phyloP scores from a whole-genome alignment of 176 grass and related monocot genomes.

The Aegilops longissima region DNA sequence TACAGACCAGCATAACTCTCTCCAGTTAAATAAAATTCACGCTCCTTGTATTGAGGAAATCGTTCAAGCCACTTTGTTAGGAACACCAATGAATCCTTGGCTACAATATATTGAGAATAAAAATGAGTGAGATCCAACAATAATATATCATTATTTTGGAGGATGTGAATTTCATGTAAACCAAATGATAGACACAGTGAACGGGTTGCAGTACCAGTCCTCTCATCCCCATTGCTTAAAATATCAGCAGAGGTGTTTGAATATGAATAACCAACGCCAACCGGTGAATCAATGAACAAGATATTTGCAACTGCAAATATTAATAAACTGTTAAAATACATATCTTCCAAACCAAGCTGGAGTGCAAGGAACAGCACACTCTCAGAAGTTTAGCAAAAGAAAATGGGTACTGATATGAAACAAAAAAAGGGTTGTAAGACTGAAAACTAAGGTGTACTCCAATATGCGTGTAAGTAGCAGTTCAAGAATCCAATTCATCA shows the following conservation, averaged over 20 bases:
- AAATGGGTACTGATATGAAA: slow-evolving; percentile 2
- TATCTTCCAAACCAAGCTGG: slow-evolving; percentile 28
- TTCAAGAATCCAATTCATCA: not conserved
- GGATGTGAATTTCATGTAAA: slow-evolving; percentile 20
- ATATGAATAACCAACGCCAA: slow-evolving; percentile 97
- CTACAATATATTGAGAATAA: slow-evolving; percentile 41
- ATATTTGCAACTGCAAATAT: slow-evolving; percentile 81
- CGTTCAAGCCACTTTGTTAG: slow-evolving; percentile 90
- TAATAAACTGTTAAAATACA: slow-evolving; percentile 26
- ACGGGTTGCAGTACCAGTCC: slow-evolving; percentile 56
- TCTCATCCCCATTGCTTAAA: slow-evolving; percentile 81
- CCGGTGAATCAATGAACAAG: slow-evolving; percentile 93
- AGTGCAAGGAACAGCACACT: slow-evolving; percentile 20
- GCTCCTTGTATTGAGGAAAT: slow-evolving; percentile 88
- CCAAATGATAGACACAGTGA: not conserved
- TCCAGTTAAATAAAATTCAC: slow-evolving; percentile 84
- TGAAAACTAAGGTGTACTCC: slow-evolving; percentile 1
- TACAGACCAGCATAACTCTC: slow-evolving; percentile 90
- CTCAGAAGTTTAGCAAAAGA: slow-evolving; percentile 23
- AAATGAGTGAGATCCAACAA: slow-evolving; percentile 25
- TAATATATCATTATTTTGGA: slow-evolving; percentile 3
- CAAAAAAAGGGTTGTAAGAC: slow-evolving; percentile 7
- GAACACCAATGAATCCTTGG: slow-evolving; percentile 72
- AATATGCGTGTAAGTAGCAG: not conserved
- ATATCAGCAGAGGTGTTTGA: slow-evolving; percentile 77